Percentiles rank a stretch among this genome's conserved stretches.
Evolutionary conservation across 495 filamentous ascomycete genomes (phyloP).

Genomic region (Neurospora sp.): DNA sequence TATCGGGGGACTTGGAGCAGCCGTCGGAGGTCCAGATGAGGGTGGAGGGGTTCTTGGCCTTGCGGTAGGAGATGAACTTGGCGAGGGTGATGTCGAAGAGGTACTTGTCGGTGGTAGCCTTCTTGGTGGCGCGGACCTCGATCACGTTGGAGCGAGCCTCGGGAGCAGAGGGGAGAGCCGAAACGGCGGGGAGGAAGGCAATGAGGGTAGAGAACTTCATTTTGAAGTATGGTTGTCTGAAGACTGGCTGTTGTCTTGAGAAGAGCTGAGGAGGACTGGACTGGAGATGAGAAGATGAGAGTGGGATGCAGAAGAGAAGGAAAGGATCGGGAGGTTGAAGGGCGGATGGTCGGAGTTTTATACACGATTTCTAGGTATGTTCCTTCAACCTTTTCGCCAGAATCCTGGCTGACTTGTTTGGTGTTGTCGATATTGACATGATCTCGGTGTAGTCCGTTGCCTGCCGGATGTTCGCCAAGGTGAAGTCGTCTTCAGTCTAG

Average conservation of each 20-base stretch:
- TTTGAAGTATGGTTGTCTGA: conserved; percentile 3
- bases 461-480: not conserved
- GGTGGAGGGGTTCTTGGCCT: conserved; percentile 16
- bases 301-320: not conserved
- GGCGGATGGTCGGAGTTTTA: not conserved
- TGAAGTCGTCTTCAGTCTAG: not conserved
- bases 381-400: not conserved
- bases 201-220: conserved; percentile 21
- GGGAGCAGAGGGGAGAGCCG: conserved; percentile 12
- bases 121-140: conserved; percentile 2
- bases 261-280: not conserved
- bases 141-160: not conserved
- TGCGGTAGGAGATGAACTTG: conserved; percentile 19
- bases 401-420: not conserved
- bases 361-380: not conserved
- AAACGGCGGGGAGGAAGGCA: conserved; percentile 9
- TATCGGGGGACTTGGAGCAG: conserved; percentile 31
- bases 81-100: conserved; percentile 25
- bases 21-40: conserved; percentile 34
- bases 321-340: not conserved
- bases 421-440: not conserved
- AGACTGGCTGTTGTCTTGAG: not conserved
- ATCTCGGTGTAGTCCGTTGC: not conserved
- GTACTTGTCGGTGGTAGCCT: conserved; percentile 23
- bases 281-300: not conserved